Conservation (phyloP, 1,284 basidiomycete species). For the Ustilago curta region DNA sequence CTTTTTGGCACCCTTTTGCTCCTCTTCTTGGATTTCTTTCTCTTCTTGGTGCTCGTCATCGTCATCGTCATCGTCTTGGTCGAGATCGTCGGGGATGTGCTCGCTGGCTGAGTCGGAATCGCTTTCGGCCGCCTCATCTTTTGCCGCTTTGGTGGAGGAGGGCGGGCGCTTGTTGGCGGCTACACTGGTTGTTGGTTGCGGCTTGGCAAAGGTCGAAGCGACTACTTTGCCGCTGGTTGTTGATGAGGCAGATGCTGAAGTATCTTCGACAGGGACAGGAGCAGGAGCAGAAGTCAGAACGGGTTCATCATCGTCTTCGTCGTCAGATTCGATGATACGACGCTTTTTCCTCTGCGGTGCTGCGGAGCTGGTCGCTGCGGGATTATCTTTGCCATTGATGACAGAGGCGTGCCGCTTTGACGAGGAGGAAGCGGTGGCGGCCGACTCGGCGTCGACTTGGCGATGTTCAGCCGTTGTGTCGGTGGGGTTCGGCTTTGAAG, state of each 20-base stretch:
- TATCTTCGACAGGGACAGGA: constrained; percentile 11
- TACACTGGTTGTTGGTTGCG: constrained; percentile 11
- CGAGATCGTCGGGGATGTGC: constrained; percentile 51
- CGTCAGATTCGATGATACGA: constrained; percentile 70
- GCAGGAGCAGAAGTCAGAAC: constrained; percentile 4
- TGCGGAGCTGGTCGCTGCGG: not conserved
- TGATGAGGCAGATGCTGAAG: constrained; percentile 11
- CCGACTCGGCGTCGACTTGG: not conserved
- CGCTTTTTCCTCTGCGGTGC: constrained; percentile 41
- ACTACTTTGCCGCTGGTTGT: constrained; percentile 20
- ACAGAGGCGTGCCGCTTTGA: constrained; percentile 14
- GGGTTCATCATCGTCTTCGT: constrained; percentile 53
- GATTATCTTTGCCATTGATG: constrained; percentile 2
- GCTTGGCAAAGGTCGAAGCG: constrained; percentile 34
- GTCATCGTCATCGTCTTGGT: constrained; percentile 24
- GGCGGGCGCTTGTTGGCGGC: constrained; percentile 14
- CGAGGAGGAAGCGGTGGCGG: not conserved
- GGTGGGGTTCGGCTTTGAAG: not conserved
- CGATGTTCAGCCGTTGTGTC: not conserved
- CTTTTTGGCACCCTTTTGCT: constrained; percentile 52
- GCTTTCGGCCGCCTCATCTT: constrained; percentile 36
- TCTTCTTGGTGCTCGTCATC: constrained; percentile 55
- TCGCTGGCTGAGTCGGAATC: constrained; percentile 58
- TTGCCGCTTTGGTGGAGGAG: constrained; percentile 35
- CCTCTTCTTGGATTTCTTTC: constrained; percentile 41